These are phyloP conservation scores for Curvularia spicifera DNA, from an alignment of 2,329 filamentous ascomycete genomes.

Conservation along the genomic window DNA sequence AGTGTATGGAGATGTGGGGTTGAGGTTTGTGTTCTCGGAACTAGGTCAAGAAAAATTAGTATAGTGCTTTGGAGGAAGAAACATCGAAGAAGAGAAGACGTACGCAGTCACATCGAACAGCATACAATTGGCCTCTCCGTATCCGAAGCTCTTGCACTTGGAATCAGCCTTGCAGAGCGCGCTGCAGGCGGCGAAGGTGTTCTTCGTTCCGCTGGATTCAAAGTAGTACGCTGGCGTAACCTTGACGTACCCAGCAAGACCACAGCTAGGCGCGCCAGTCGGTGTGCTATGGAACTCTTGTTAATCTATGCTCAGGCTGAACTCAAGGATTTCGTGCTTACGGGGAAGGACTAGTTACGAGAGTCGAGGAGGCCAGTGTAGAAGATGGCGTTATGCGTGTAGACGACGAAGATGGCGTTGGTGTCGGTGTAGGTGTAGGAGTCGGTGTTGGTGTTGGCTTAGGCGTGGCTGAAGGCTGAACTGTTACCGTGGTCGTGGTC, in stretches of 20 bases:
- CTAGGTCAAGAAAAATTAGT: slow-evolving; percentile 15
- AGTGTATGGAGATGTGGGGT: slow-evolving; percentile 44
- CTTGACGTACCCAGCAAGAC: slow-evolving; percentile 43
- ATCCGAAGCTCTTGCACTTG: slow-evolving; percentile 43
- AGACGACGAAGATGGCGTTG: slow-evolving; percentile 7
- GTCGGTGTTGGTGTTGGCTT: slow-evolving; percentile 20
- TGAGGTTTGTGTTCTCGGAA: slow-evolving; percentile 41
- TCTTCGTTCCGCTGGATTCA: slow-evolving; percentile 44
- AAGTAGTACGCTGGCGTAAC: slow-evolving; percentile 42
- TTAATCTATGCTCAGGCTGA: not conserved
- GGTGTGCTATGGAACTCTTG: slow-evolving; percentile 27
- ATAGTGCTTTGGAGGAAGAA: not conserved
- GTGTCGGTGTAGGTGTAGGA: slow-evolving; percentile 22
- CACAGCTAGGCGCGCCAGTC: slow-evolving; percentile 28
- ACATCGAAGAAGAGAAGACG: slow-evolving; percentile 6
- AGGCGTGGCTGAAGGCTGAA: slow-evolving; percentile 26
- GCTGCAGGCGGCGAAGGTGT: slow-evolving; percentile 38
- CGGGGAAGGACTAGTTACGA: slow-evolving; percentile 30
- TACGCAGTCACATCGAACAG: slow-evolving; percentile 42
- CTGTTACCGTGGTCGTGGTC: slow-evolving; percentile 31
- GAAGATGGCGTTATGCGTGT: not conserved
- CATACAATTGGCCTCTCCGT: slow-evolving; percentile 45
- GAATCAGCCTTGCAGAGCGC: slow-evolving; percentile 42
- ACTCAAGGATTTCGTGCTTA: slow-evolving; percentile 17
- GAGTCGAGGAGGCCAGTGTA: slow-evolving; percentile 15